phyloP scores from a whole-genome alignment of 805 yeast species.

The Cyberlindnera japonica region DNA sequence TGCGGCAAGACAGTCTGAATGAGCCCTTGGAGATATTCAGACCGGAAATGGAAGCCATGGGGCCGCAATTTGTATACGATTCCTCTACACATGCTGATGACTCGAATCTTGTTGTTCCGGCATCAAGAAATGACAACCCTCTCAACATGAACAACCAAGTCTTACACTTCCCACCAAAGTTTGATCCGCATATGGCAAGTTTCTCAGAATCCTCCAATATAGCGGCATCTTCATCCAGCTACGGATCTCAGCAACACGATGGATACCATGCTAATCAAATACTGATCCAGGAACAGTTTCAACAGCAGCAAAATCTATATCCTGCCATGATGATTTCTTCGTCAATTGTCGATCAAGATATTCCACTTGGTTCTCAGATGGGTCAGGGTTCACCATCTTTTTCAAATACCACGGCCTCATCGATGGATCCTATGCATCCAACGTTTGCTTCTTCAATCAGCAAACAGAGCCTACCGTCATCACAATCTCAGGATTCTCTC shows the following conservation, averaged over 20 bases:
- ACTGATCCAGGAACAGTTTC: not conserved
- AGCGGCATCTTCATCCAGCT: not conserved
- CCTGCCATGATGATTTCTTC: slow-evolving; percentile 6
- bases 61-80: slow-evolving; percentile 1
- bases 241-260: not conserved
- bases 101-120: slow-evolving; percentile 8
- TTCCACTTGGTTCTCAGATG: slow-evolving; percentile 3
- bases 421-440: slow-evolving; percentile 6
- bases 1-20: not conserved
- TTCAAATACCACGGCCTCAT: slow-evolving; percentile 6
- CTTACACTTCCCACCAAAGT: slow-evolving; percentile 6
- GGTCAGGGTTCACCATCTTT: slow-evolving; percentile 4
- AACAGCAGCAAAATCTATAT: slow-evolving; percentile 2
- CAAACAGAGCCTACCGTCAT: not conserved
- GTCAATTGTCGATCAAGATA: slow-evolving; percentile 8
- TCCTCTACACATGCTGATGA: slow-evolving; percentile 1
- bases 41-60: not conserved
- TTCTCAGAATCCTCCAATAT: not conserved
- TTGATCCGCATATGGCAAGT: not conserved
- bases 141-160: slow-evolving; percentile 2
- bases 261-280: not conserved
- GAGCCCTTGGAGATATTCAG: not conserved
- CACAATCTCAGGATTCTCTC: slow-evolving; percentile 8
- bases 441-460: not conserved
- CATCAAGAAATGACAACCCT: slow-evolving; percentile 3